These are phyloP conservation scores for Sarocladium kiliense DNA, from an alignment of 2,329 filamentous ascomycete species.

Conservation along the genomic window DNA sequence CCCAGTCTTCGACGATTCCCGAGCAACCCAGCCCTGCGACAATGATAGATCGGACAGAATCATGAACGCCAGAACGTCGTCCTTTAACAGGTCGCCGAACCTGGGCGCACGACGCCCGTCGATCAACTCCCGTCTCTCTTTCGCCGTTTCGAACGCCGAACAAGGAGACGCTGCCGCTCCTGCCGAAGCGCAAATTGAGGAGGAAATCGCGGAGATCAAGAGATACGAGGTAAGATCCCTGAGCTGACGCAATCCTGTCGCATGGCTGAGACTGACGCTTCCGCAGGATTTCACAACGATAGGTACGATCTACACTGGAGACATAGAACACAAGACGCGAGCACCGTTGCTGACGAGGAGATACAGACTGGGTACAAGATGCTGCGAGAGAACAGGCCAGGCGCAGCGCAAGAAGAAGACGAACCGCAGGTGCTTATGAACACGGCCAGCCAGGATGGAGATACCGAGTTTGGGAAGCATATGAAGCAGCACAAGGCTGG, in stretches of 20 bases:
- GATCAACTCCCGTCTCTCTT: slow-evolving; percentile 61
- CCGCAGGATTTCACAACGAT: slow-evolving; percentile 85
- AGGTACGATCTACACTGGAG: slow-evolving; percentile 41
- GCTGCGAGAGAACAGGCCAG: slow-evolving; percentile 83
- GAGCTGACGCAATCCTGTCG: slow-evolving; percentile 15
- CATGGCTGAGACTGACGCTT: not conserved
- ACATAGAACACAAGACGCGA: no score
- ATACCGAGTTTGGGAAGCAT: slow-evolving; percentile 75
- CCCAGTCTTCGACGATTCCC: not conserved
- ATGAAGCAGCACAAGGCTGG: slow-evolving; percentile 96
- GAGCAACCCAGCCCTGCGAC: slow-evolving; percentile 13
- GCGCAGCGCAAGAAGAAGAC: slow-evolving; percentile 68
- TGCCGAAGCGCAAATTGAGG: slow-evolving; percentile 70
- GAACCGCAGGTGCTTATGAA: slow-evolving; percentile 67
- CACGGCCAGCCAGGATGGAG: slow-evolving; percentile 70
- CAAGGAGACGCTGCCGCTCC: slow-evolving; percentile 51
- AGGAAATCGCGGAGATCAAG: slow-evolving; percentile 97
- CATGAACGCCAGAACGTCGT: slow-evolving; percentile 38
- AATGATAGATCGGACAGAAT: slow-evolving; percentile 26
- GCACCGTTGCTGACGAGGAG: not conserved
- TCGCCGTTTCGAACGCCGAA: slow-evolving; percentile 61
- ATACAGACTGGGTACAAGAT: slow-evolving; percentile 91
- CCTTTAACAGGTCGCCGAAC: slow-evolving; percentile 13
- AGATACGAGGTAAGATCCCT: slow-evolving; percentile 68
- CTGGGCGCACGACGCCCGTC: slow-evolving; percentile 42